Percentiles rank a stretch among this genome's conserved stretches.
Conservation (phyloP, 805 yeast species). For the Kregervanrija fluxuum region DNA sequence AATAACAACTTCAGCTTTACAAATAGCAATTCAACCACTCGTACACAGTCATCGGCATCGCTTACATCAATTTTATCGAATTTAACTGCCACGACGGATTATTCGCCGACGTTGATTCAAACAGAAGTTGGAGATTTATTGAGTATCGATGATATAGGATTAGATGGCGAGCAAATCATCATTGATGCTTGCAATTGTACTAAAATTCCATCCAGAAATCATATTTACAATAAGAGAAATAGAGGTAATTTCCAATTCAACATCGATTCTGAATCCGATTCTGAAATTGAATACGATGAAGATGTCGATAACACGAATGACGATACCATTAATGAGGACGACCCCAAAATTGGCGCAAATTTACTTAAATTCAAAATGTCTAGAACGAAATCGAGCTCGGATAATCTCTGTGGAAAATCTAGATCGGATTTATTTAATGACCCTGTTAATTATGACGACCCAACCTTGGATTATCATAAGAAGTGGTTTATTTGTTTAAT, state of each 20-base stretch:
- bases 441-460: constrained; percentile 3
- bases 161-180: constrained; percentile 7
- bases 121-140: constrained; percentile 24
- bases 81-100: constrained; percentile 22
- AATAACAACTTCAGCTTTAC: constrained; percentile 2
- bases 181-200: background rate
- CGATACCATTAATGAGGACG: background rate
- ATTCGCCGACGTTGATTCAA: constrained; percentile 23
- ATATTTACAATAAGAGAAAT: no score
- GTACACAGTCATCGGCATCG: constrained; percentile 19
- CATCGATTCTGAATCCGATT: constrained; percentile 1
- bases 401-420: no score
- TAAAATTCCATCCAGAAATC: no score
- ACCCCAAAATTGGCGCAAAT: background rate
- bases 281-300: constrained; percentile 11
- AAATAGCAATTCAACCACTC: constrained; percentile 8
- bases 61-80: constrained; percentile 13
- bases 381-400: no score
- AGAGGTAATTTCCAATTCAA: background rate
- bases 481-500: constrained; percentile 40
- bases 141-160: constrained; percentile 16
- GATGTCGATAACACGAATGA: constrained; percentile 5
- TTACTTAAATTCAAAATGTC: no score
- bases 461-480: constrained; percentile 8
- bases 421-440: no score